Base-by-base conservation (phyloP, 176 grass and related monocot genomes). In the Hyparrhenia diplandra region DNA sequence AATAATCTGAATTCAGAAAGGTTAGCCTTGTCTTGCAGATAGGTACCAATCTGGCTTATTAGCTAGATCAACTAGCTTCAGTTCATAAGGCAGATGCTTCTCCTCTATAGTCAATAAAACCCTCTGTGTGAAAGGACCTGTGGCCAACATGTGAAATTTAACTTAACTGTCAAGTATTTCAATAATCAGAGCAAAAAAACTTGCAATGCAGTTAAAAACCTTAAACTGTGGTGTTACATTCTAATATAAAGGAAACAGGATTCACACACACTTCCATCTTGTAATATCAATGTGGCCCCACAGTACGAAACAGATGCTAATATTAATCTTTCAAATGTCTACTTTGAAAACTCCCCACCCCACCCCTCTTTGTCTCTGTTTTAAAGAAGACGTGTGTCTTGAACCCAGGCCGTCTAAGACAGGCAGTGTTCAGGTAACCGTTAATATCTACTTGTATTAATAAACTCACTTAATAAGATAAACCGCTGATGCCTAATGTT, bases 1-100 rank as follows among this genome's bases (percentile, higher is more conserved):
- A 28, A 67, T 70, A 65, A 80, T 29, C 51, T 46, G 9, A 75
- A 73, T 46, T 69, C 35, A 23, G 60, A 89, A 61, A 74, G 62
- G 73, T 54, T 25, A 40, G 31, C 73, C 54, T 47, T 55, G 25
- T 52, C 20, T 78, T 57, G 14, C 27, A 79, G 35, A 73, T 73
- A 65, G 42, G 21, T 94, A 95, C 92, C 95, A 98, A 55, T 98
- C 92, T 10, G 92, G 95, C 72, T 98, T 98, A 70, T 95, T 93
- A 81, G 83, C 69, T 13, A 98, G 58, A 85, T 98, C 86, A 46
- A 95, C 84, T 17, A 91, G 86, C 60, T 95, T 93, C 66, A 95
- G 49, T 23, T 93, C 71, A 61, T 95, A 98, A 3, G 88, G 84
- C 25, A 95, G 82, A 62, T 89, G 84, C 51, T 95, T 98, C 84